Evolutionary conservation across 2,329 filamentous ascomycete species (phyloP), one percentile per base, ranked within the genome.

Genomic region (Hirsutella minnesotensis): DNA sequence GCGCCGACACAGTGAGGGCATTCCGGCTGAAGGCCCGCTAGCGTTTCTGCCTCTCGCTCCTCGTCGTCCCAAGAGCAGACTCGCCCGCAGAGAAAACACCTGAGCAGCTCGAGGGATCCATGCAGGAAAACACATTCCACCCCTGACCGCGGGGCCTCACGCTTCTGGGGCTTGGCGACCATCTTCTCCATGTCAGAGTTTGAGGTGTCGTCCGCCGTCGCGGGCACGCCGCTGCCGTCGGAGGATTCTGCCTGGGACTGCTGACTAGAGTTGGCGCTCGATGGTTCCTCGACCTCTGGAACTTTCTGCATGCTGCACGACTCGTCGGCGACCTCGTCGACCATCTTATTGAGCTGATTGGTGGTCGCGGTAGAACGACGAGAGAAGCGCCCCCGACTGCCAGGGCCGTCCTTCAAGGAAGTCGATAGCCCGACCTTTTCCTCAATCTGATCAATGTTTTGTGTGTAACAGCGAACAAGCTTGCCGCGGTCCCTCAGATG

Each of bases 361-460:
- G 48, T 39, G 46, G 56, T 59, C 42, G 58, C 62, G 34, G 54
- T 63, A 38, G 65, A 66, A 46, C 65, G 69, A 48, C 70, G 68
- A 38, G 73, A 77, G 51, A 81, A 81, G 2, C 78, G 67, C 10
- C 73, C 70, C 34, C 74, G 70, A 50, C 70, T 77, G 1, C 81
- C 82, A 1, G 77, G 73, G 0, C 81, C 81, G 27, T 73, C 67
- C 10, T 66, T 62, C 9, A 86, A 65, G 42, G 79, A 72, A 0
- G 79, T 83, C 15, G 71, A 75, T 3, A 86, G 64, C 3, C 81
- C 81, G 36, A 83, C 79, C 44, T 81, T 78, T 53, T 80, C 77
- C 55, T 86, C 82, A 7, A 86, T 75, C 47, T 79, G 77, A 50
- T 86, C 81, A 49, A 86, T 86, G 49, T 86, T 86, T 51, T 86